These are phyloP conservation scores for Botryotinia globosa DNA, from an alignment of 2,329 filamentous ascomycete genomes.

Conservation along the genomic window DNA sequence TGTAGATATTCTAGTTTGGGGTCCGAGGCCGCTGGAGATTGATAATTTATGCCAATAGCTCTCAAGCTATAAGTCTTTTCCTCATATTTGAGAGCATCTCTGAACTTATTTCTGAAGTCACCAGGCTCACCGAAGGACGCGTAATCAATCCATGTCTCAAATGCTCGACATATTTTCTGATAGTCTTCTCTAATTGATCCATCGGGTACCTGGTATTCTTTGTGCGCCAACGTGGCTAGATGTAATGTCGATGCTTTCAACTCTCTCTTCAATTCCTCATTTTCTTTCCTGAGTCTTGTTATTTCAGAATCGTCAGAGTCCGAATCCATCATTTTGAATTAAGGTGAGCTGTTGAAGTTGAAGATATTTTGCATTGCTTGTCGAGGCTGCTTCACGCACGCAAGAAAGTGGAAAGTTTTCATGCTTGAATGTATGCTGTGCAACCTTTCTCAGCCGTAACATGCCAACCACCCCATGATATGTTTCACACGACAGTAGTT, in stretches of 20 bases:
- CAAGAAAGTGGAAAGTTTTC: neutral
- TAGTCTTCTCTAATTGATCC: conserved; percentile 9
- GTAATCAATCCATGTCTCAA: conserved; percentile 7
- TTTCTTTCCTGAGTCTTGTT: neutral
- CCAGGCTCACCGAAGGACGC: neutral
- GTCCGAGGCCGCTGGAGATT: neutral
- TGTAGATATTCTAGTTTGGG: neutral
- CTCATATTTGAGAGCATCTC: neutral
- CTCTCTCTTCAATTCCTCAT: neutral
- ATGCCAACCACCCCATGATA: neutral
- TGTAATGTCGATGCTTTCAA: neutral
- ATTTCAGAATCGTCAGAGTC: neutral
- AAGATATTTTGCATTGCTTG: too few relatives aligned
- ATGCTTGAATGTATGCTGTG: neutral
- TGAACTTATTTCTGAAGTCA: neutral
- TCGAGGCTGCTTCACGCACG: neutral
- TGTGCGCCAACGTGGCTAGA: neutral
- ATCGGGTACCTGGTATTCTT: conserved; percentile 5
- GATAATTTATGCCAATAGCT: neutral
- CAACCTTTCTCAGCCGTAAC: neutral
- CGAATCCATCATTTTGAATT: neutral
- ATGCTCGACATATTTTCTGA: conserved; percentile 2
- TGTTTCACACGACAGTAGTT: neutral
- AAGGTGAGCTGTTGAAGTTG: too few relatives aligned
- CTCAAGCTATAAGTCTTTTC: neutral